These are phyloP conservation scores for Plasmodium billcollinsi DNA, from an alignment of 169 alveolate species.

Conservation along the genomic window DNA sequence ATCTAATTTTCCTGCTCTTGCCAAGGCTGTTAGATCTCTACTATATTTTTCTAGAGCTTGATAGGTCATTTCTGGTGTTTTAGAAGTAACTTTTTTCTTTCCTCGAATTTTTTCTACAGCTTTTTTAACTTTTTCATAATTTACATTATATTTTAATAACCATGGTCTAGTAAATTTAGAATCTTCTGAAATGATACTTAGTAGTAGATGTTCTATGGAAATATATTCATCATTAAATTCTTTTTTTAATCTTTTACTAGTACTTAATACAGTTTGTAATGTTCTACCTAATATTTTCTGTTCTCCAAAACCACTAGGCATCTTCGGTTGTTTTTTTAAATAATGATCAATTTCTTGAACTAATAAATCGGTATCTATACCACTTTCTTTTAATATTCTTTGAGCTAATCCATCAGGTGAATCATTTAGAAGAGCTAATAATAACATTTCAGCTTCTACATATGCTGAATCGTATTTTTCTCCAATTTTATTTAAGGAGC, in stretches of 20 bases:
- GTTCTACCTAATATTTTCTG: constrained; percentile 90
- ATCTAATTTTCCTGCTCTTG: constrained; percentile 90
- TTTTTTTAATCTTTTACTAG: constrained; percentile 85
- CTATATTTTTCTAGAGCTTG: constrained; percentile 87
- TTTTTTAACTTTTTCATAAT: constrained; percentile 86
- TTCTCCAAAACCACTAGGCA: constrained; percentile 91
- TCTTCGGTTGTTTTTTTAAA: constrained; percentile 86
- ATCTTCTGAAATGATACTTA: constrained; percentile 90
- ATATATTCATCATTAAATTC: constrained; percentile 90
- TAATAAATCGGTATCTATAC: constrained; percentile 83
- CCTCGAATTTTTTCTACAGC: constrained; percentile 90
- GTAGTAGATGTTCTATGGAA: constrained; percentile 87
- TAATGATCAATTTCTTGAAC: constrained; percentile 87
- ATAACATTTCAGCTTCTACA: constrained; percentile 91
- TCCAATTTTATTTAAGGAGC: constrained; percentile 85
- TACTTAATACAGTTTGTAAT: constrained; percentile 85
- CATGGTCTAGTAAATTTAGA: constrained; percentile 89
- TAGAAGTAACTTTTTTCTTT: constrained; percentile 88
- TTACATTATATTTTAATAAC: constrained; percentile 83
- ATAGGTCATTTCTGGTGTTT: constrained; percentile 88
- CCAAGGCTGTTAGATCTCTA: constrained; percentile 89
- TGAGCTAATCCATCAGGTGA: constrained; percentile 87
- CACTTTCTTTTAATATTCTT: constrained; percentile 81
- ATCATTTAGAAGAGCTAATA: constrained; percentile 81
- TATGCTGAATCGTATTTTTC: constrained; percentile 86